A percentile compares a stretch with the other conserved stretches of the same genome.
Evolutionary conservation across 108 stramenopile species (phyloP).

Genomic region (Nannochloropsis granulata): DNA sequence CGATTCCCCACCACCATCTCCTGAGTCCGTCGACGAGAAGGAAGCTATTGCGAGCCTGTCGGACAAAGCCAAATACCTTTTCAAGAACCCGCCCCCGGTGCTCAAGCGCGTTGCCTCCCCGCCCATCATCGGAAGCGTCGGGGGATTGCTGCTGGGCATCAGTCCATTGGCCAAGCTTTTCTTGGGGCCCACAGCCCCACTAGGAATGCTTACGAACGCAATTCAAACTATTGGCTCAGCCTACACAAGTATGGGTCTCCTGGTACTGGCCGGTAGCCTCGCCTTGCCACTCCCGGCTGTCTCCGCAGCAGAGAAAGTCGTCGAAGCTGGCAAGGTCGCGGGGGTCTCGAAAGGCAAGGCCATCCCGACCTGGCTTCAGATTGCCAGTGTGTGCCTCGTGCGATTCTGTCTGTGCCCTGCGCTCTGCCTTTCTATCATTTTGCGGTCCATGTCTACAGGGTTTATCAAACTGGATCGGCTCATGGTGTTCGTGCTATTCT

Average conservation of each 20-base stretch:
- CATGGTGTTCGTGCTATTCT: not conserved
- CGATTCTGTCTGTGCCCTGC: not conserved
- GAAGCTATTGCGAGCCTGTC: not conserved
- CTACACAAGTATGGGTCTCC: slow-evolving; percentile 19
- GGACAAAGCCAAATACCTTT: not conserved
- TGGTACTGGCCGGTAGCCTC: slow-evolving; percentile 25
- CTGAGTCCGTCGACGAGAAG: not conserved
- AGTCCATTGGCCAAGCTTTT: not conserved
- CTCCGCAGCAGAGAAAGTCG: not conserved
- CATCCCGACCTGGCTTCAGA: not conserved
- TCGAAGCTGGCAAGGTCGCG: not conserved
- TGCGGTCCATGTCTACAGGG: not conserved
- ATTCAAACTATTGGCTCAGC: slow-evolving; percentile 5
- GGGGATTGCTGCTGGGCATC: not conserved
- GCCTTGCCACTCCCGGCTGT: not conserved
- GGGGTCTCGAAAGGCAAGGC: not conserved
- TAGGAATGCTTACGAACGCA: slow-evolving; percentile 7
- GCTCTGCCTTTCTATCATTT: not conserved
- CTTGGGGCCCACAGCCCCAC: not conserved
- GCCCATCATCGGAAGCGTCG: not conserved
- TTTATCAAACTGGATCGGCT: not conserved
- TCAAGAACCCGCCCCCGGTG: not conserved
- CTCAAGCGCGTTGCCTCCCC: not conserved
- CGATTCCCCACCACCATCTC: not conserved
- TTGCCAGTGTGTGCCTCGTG: not conserved